Base-by-base conservation (phyloP, 495 filamentous ascomycete species). In the Annulohypoxylon maeteangense region DNA sequence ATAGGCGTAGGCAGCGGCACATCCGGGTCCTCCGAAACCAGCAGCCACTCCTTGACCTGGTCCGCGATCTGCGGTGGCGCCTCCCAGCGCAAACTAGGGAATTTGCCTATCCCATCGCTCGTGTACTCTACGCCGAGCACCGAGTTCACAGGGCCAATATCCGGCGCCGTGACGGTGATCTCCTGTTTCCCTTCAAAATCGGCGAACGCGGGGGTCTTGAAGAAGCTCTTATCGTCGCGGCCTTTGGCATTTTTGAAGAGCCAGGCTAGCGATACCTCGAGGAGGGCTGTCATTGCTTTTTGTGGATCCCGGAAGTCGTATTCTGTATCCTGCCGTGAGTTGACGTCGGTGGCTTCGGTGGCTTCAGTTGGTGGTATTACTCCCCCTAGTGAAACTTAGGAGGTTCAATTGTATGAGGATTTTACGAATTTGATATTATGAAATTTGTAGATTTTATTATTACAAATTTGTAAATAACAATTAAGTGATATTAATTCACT, bases 1-100 rank as follows among this genome's bases (percentile, higher is more conserved):
- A 82, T 79, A 4, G 85, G 81, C 18, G 67, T 79, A 3, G 82
- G 79, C 45, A 86, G 36, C 0, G 86, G 83, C 16, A 81, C 81
- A 68, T 88, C 85, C 0, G 85, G 82, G 51, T 88, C 84, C 67
- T 87, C 83, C 36, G 79, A 78, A 31, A 86, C 67, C 6, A 88
- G 62, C 3, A 87, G 70, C 70, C 82, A 87, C 66, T 87, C 74
- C 48, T 80, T 80, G 4, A 82, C 80, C 5, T 78, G 56, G 20
- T 68, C 60, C 1, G 72, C 68, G n/a, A 81, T 74, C 16, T 68
- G 58, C 12, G 67, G 51, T 20, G 71, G 68, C n/a, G 53, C 75
- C 14, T 65, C 68, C 84, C 82, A 87, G 16, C 68, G 77, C 40
- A 87, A 61, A 1, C 76, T 71, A 10, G 84, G 85, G 48, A 86